These are phyloP conservation scores for Luvunga scandens DNA, from an alignment of 345 rosid species.

Conservation along the genomic window DNA sequence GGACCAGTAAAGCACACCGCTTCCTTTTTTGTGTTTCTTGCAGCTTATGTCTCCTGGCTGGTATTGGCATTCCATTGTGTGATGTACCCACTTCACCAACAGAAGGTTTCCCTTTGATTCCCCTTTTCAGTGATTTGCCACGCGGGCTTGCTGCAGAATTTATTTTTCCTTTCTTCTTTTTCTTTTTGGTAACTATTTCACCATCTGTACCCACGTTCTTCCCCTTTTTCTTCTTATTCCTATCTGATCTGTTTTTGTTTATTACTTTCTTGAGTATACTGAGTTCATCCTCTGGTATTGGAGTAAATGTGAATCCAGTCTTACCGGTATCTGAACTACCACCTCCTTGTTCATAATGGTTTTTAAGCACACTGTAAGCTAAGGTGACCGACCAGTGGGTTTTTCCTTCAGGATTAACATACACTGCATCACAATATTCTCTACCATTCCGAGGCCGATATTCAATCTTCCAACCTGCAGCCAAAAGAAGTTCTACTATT, in stretches of 20 bases:
- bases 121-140: constrained; percentile 23
- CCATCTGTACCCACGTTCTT: constrained; percentile 22
- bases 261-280: constrained; percentile 44
- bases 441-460: constrained; percentile 68
- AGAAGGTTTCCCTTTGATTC: constrained; percentile 24
- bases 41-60: constrained; percentile 40
- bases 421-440: constrained; percentile 72
- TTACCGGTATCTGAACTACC: constrained; percentile 34
- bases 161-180: constrained; percentile 24
- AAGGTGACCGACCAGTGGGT: constrained; percentile 94
- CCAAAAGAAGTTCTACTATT: constrained; percentile 62
- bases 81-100: constrained; percentile 18
- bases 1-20: constrained; percentile 62
- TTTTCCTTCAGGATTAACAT: constrained; percentile 87
- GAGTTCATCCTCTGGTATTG: constrained; percentile 72
- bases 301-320: constrained; percentile 54
- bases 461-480: constrained; percentile 87
- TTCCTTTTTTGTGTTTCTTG: constrained; percentile 52
- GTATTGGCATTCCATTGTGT: constrained; percentile 17
- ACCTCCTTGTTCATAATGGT: constrained; percentile 39
- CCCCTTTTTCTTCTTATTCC: constrained; percentile 40
- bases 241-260: constrained; percentile 47
- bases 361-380: constrained; percentile 72
- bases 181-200: constrained; percentile 32
- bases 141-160: constrained; percentile 13